Conservation (phyloP, 176 grass and related monocot genomes). For the Ensete ventricosum region DNA sequence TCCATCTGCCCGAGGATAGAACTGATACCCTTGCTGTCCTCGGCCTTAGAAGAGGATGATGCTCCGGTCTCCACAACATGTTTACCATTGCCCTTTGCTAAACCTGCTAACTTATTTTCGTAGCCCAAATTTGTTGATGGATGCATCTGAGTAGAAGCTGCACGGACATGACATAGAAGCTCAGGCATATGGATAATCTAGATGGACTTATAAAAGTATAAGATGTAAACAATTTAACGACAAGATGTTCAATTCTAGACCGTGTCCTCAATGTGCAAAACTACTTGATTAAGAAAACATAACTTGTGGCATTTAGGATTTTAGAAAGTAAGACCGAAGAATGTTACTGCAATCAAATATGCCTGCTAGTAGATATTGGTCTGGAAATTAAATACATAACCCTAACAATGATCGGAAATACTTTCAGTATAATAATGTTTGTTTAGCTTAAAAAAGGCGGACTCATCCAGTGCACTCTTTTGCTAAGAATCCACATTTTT, state of each 20-base stretch:
- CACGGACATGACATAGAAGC: not conserved
- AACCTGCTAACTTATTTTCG: not conserved
- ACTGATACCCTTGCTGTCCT: constrained; percentile 33
- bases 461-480: not conserved
- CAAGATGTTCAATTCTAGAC: no score
- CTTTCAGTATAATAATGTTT: not conserved
- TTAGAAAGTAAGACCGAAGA: no score
- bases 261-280: no score
- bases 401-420: no score
- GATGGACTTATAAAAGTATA: no score
- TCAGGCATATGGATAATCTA: not conserved
- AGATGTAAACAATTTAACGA: no score
- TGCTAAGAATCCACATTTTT: not conserved
- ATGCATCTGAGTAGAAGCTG: not conserved
- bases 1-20: constrained; percentile 7
- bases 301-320: no score
- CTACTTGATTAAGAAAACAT: no score
- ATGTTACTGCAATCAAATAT: no score
- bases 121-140: constrained; percentile 16
- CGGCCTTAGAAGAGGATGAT: constrained; percentile 43
- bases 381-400: no score
- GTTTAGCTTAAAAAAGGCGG: not conserved
- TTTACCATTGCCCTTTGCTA: constrained; percentile 12
- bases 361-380: no score
- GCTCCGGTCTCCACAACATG: constrained; percentile 26